Evolutionary conservation across 2,329 filamentous ascomycete species (phyloP).

Genomic region (Exophiala lecanii-corni): DNA sequence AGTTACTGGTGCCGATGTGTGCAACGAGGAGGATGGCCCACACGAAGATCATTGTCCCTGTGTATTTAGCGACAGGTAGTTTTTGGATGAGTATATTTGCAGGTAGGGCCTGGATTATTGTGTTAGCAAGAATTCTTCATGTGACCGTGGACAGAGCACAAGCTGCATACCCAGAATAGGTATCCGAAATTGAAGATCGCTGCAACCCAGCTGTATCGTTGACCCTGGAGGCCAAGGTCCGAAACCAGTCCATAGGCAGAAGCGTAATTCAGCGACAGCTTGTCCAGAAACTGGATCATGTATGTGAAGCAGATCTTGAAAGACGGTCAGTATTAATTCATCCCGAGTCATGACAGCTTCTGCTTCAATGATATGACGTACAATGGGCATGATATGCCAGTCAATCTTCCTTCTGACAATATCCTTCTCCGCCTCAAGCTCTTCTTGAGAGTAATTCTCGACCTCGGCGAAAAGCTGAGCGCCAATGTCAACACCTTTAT

Average conservation of each 20-base stretch:
- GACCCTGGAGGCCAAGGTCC: constrained; percentile 31
- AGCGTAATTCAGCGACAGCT: constrained; percentile 39
- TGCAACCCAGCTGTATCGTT: constrained; percentile 38
- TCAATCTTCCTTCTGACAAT: constrained; percentile 43
- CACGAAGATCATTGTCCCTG: constrained; percentile 6
- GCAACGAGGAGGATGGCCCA: constrained; percentile 44
- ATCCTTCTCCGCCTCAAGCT: constrained; percentile 41
- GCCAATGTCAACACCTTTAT: constrained; percentile 36
- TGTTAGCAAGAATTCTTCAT: no score
- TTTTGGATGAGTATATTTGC: constrained; percentile 38
- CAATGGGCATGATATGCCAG: constrained; percentile 45
- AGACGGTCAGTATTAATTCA: no score
- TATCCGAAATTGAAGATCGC: constrained; percentile 44
- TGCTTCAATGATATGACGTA: no score
- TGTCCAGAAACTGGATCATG: constrained; percentile 45
- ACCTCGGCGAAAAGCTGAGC: constrained; percentile 44
- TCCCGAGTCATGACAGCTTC: no score
- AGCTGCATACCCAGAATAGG: constrained; percentile 35
- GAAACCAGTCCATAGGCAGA: constrained; percentile 35
- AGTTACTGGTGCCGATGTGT: constrained; percentile 40
- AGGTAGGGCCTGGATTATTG: constrained; percentile 22
- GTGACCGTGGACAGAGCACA: no score
- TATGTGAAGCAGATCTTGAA: constrained; percentile 33
- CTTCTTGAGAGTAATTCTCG: constrained; percentile 39
- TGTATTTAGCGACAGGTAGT: constrained; percentile 24